Conservation (phyloP, 1,284 basidiomycete genomes). For the Trametes pubescens region DNA sequence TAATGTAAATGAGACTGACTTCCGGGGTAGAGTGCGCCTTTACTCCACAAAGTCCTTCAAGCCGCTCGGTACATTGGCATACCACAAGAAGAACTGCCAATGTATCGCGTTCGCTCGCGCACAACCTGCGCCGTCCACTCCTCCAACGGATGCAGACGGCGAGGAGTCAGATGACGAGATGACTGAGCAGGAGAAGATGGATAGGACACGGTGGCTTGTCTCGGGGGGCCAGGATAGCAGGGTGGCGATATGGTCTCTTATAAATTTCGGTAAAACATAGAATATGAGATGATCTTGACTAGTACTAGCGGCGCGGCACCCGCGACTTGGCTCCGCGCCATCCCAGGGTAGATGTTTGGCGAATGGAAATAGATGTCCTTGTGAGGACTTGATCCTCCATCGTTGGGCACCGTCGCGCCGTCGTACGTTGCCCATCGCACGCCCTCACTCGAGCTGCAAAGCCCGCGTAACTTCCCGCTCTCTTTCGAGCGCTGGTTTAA, state of each 20-base stretch:
- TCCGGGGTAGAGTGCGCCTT: slow-evolving; percentile 68
- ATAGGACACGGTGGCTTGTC: slow-evolving; percentile 72
- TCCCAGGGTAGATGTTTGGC: no score
- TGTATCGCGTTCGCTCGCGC: slow-evolving; percentile 70
- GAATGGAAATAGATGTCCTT: no score
- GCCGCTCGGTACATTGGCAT: slow-evolving; percentile 78
- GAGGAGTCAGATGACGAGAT: slow-evolving; percentile 62
- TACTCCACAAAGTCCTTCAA: slow-evolving; percentile 82
- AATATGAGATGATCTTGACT: background rate
- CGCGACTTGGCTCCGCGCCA: no score
- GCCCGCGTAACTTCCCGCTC: no score
- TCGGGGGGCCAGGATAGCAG: slow-evolving; percentile 79
- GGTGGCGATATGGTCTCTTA: slow-evolving; percentile 82
- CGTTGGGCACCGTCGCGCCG: no score
- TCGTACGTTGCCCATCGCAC: no score
- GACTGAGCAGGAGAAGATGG: slow-evolving; percentile 56
- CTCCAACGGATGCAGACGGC: slow-evolving; percentile 39
- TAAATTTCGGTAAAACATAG: slow-evolving; percentile 62
- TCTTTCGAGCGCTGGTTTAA: no score
- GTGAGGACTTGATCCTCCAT: no score
- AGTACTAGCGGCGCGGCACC: no score
- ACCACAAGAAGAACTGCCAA: slow-evolving; percentile 82
- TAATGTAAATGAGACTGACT: background rate
- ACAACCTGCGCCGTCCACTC: slow-evolving; percentile 9
- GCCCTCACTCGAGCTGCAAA: no score